phyloP scores from a whole-genome alignment of 2,329 filamentous ascomycete species.

The Diaporthe citri region DNA sequence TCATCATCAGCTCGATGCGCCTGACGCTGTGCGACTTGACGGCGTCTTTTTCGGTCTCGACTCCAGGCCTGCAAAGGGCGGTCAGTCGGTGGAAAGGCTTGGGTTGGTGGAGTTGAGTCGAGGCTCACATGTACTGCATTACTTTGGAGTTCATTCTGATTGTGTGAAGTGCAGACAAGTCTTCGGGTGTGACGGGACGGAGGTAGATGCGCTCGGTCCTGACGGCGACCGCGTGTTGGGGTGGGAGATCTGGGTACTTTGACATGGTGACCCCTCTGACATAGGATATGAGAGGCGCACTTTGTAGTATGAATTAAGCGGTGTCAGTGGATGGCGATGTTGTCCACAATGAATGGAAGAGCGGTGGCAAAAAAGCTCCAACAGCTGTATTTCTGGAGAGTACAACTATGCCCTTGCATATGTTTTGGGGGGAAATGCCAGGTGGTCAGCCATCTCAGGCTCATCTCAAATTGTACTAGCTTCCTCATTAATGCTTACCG shows the following conservation, averaged over 20 bases:
- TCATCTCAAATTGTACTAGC: conserved; percentile 19
- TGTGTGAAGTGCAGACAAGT: conserved; percentile 10
- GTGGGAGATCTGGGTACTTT: conserved; percentile 1
- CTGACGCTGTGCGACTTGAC: conserved; percentile 26
- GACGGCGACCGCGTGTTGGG: conserved; percentile 2
- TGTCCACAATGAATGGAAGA: neutral
- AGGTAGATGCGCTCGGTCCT: conserved; percentile 14
- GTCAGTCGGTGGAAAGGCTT: neutral
- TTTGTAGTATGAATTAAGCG: no score
- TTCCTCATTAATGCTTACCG: neutral
- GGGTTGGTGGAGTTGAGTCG: neutral
- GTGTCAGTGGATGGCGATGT: no score
- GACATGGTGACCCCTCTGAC: neutral
- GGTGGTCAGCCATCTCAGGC: neutral
- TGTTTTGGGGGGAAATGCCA: neutral
- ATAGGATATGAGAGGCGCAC: neutral
- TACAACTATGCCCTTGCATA: neutral
- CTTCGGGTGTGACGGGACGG: conserved; percentile 13
- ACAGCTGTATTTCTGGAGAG: neutral
- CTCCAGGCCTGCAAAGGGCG: neutral
- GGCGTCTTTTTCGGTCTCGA: conserved; percentile 19
- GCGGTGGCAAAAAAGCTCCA: neutral
- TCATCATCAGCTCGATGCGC: conserved; percentile 33
- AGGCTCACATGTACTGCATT: conserved; percentile 31
- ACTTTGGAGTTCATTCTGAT: conserved; percentile 29